These are phyloP conservation scores for Cladophialophora carrionii DNA, from an alignment of 2,329 filamentous ascomycete genomes.

Conservation along the genomic window DNA sequence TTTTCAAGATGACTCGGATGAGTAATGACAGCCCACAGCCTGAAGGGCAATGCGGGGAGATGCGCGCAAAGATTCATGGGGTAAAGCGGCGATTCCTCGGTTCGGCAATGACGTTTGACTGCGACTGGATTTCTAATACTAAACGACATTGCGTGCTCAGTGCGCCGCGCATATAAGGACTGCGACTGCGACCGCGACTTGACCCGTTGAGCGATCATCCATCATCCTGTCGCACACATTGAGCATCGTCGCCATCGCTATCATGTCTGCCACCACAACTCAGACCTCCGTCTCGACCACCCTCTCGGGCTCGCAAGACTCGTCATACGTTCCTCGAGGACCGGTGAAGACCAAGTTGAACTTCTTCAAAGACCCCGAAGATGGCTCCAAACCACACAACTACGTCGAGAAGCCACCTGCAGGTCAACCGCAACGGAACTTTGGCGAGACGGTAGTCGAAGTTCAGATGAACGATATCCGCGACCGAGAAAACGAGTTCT, in stretches of 20 bases:
- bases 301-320: constrained; percentile 41
- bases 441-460: constrained; percentile 53
- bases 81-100: constrained; percentile 26
- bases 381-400: constrained; percentile 65
- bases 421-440: constrained; percentile 69
- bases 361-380: constrained; percentile 66
- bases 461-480: constrained; percentile 73
- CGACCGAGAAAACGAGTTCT: constrained; percentile 67
- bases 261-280: constrained; percentile 40
- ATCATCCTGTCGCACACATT: background rate
- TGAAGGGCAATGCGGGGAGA: constrained; percentile 11
- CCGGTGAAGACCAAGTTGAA: constrained; percentile 64
- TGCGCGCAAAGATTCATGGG: constrained; percentile 8
- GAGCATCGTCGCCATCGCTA: background rate
- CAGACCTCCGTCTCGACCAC: constrained; percentile 38
- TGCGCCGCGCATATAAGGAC: constrained; percentile 14
- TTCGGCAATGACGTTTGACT: constrained; percentile 24
- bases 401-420: constrained; percentile 67
- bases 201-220: background rate
- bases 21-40: background rate
- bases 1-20: background rate
- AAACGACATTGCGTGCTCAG: constrained; percentile 29
- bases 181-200: background rate
- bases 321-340: constrained; percentile 58
- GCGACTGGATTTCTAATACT: constrained; percentile 32